Conservation (phyloP, 148 eudicot genomes). For the Rhododendron ovatum region DNA sequence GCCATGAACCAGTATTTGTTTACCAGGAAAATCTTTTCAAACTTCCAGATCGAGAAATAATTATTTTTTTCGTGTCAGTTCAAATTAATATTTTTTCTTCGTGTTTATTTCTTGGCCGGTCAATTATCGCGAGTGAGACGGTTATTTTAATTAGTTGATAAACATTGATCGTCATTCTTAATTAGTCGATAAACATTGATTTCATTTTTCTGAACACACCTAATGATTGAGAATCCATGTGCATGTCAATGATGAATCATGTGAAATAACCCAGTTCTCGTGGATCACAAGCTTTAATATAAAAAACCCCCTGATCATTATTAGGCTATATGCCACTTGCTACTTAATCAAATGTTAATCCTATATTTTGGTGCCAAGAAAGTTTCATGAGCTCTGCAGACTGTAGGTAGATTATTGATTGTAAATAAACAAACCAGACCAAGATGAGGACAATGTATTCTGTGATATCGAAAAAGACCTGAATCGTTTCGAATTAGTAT, state of each 20-base stretch:
- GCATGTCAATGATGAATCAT: neutral
- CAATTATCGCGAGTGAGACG: neutral
- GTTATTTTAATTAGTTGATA: neutral
- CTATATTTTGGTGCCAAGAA: neutral
- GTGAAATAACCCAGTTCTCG: slow-evolving; percentile 9
- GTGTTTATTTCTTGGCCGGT: neutral
- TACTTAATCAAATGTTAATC: neutral
- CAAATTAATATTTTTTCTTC: neutral
- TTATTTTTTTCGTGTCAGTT: neutral
- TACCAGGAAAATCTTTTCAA: neutral
- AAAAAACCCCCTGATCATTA: neutral
- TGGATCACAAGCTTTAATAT: slow-evolving; percentile 15
- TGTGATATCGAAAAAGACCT: neutral
- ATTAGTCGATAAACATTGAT: neutral
- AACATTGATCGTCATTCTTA: neutral
- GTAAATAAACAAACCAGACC: neutral
- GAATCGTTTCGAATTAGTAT: neutral
- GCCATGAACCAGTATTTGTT: neutral
- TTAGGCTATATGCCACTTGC: neutral
- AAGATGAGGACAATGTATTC: neutral
- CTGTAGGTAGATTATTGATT: neutral
- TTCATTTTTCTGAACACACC: neutral
- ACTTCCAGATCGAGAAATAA: neutral
- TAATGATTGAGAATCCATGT: neutral
- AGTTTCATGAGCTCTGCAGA: neutral